phyloP scores from a whole-genome alignment of 306 rosid genomes.

The Pueraria montana region DNA sequence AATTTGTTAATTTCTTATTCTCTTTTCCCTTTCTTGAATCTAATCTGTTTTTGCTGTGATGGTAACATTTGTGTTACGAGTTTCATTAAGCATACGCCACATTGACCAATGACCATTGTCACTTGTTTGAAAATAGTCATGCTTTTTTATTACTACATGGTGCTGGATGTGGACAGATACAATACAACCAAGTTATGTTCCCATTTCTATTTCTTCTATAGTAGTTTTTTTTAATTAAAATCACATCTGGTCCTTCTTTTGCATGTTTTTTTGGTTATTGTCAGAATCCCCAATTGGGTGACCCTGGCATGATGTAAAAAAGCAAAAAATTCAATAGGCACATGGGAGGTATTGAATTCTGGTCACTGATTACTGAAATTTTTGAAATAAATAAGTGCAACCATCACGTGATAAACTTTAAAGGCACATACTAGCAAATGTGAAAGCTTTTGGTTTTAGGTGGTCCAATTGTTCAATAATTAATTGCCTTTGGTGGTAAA shows the following conservation, averaged over 20 bases:
- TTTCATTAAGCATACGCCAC: slow-evolving; percentile 34
- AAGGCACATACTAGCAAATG: slow-evolving; percentile 42
- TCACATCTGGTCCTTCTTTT: slow-evolving; percentile 16
- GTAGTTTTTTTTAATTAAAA: not conserved
- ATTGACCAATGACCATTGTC: slow-evolving; percentile 20
- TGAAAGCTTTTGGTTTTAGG: slow-evolving; percentile 28
- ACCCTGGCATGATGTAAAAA: slow-evolving; percentile 39
- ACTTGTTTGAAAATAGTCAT: slow-evolving; percentile 18
- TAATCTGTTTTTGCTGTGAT: slow-evolving; percentile 42
- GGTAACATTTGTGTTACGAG: slow-evolving; percentile 42
- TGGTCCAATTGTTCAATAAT: slow-evolving; percentile 44
- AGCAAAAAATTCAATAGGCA: slow-evolving; percentile 42
- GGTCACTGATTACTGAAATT: slow-evolving; percentile 34
- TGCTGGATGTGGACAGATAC: slow-evolving; percentile 20
- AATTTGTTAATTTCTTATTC: slow-evolving; percentile 27
- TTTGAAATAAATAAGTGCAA: slow-evolving; percentile 39
- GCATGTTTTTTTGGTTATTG: not conserved
- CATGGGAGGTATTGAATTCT: slow-evolving; percentile 52
- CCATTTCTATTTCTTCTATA: not conserved
- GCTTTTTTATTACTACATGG: not conserved
- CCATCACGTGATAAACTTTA: slow-evolving; percentile 44
- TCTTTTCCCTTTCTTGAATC: slow-evolving; percentile 45
- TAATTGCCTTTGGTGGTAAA: slow-evolving; percentile 15
- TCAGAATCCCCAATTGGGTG: slow-evolving; percentile 36
- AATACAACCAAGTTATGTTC: not conserved